A percentile compares a stretch with the other conserved stretches of the same genome.
Evolutionary conservation across 129 eudicot species (phyloP).

Genomic region (Helianthus annuus): HanXRQr2.0-SUNRISE NC_035449.2:13342209-13342708

Average conservation of each 20-base stretch:
- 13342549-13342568: conserved; percentile 93
- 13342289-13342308: background rate
- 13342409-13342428: conserved; percentile 20
- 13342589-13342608: conserved; percentile 60
- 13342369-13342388: conserved; percentile 81
- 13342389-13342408: conserved; percentile 91
- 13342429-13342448: conserved; percentile 12
- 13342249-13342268: conserved; percentile 95
- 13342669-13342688: conserved; percentile 78
- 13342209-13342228: conserved; percentile 93
- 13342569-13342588: conserved; percentile 73
- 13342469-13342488: background rate
- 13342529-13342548: conserved; percentile 76
- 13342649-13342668: background rate
- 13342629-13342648: background rate
- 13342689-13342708: conserved; percentile 75
- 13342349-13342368: conserved; percentile 78
- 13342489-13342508: background rate
- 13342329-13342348: conserved; percentile 11
- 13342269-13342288: conserved; percentile 16
- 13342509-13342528: conserved; percentile 42
- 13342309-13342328: conserved; percentile 6
- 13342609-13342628: background rate
- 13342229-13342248: conserved; percentile 76
- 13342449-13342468: background rate